A percentile compares a stretch with the other conserved stretches of the same genome.
Conservation (phyloP, 2,329 filamentous ascomycete species). For the Immersiporthe knoxdaviesiana region DNA sequence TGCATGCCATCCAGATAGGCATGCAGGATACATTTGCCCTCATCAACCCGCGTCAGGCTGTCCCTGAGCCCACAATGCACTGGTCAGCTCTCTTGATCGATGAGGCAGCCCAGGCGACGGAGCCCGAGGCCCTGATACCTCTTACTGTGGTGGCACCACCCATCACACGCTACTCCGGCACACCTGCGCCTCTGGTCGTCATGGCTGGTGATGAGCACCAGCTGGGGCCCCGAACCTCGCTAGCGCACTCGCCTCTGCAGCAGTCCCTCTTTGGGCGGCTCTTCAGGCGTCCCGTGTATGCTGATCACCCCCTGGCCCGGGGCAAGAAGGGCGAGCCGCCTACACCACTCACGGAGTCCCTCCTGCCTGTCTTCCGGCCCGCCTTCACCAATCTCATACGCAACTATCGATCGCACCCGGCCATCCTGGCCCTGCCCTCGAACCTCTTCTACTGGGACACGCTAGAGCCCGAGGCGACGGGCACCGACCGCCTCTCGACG, state of each 20-base stretch:
- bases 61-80: slow-evolving; percentile 29
- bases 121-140: slow-evolving; percentile 33
- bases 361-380: slow-evolving; percentile 33
- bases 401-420: slow-evolving; percentile 35
- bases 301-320: slow-evolving; percentile 33
- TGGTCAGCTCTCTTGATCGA: slow-evolving; percentile 35
- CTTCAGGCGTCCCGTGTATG: slow-evolving; percentile 32
- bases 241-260: slow-evolving; percentile 27
- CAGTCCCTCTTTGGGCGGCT: slow-evolving; percentile 33
- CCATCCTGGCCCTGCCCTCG: slow-evolving; percentile 34
- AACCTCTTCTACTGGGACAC: slow-evolving; percentile 34
- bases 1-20: slow-evolving; percentile 29
- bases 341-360: slow-evolving; percentile 16
- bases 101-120: slow-evolving; percentile 35
- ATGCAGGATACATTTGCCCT: slow-evolving; percentile 6
- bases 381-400: slow-evolving; percentile 34
- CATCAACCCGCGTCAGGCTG: slow-evolving; percentile 27
- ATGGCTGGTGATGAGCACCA: slow-evolving; percentile 36
- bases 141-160: slow-evolving; percentile 33
- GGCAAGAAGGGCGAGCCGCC: slow-evolving; percentile 24
- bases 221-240: slow-evolving; percentile 32
- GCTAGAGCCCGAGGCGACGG: slow-evolving; percentile 28
- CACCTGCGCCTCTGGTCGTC: slow-evolving; percentile 31
- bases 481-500: slow-evolving; percentile 15
- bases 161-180: neutral